Conservation (phyloP, 169 alveolate species). For the Cystoisospora suis region DNA sequence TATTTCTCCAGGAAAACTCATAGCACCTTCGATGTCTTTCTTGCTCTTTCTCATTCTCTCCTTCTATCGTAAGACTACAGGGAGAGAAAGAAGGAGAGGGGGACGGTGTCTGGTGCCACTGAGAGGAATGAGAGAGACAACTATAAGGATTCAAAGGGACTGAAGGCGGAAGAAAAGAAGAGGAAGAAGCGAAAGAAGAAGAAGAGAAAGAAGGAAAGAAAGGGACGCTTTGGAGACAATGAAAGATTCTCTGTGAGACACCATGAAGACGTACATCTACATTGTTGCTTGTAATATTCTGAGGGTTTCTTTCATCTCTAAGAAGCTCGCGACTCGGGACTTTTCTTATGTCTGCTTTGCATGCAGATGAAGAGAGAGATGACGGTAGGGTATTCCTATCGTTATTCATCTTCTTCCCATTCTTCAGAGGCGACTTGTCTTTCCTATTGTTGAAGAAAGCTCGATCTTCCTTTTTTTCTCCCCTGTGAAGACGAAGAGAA, state of each 20-base stretch:
- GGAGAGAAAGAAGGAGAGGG: neutral
- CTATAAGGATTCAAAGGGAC: neutral
- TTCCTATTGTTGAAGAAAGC: too few relatives aligned
- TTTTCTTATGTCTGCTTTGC: neutral
- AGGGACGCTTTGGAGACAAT: neutral
- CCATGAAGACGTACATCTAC: too few relatives aligned
- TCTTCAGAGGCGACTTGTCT: too few relatives aligned
- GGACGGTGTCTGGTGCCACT: neutral
- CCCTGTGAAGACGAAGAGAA: too few relatives aligned
- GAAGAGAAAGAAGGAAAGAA: neutral
- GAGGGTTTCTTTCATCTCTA: neutral
- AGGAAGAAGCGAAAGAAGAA: neutral
- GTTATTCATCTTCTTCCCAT: neutral
- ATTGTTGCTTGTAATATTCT: too few relatives aligned
- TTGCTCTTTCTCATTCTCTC: neutral
- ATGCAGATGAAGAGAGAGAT: too few relatives aligned
- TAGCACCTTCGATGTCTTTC: neutral
- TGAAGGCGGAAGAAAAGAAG: neutral
- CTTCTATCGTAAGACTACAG: neutral
- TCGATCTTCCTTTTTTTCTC: too few relatives aligned
- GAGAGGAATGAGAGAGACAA: neutral
- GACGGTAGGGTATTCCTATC: neutral
- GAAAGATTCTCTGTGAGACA: neutral
- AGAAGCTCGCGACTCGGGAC: neutral
- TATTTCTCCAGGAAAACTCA: neutral